Percentiles rank a stretch among this genome's conserved stretches.
Evolutionary conservation across 148 eudicot genomes (phyloP).

Genomic region (Diospyros kaki): DNA sequence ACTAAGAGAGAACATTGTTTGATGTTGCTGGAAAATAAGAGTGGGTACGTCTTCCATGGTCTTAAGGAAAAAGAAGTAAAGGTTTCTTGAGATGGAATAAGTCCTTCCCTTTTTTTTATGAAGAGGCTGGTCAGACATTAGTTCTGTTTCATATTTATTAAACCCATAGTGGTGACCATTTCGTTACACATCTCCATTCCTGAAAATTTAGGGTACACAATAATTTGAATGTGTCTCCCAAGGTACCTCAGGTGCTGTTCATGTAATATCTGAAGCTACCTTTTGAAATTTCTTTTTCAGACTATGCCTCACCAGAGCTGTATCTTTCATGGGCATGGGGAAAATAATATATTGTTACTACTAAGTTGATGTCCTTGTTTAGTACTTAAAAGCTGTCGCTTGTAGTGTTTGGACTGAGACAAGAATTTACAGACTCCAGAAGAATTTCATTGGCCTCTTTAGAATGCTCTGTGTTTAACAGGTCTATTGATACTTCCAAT

Average conservation of each 20-base stretch:
- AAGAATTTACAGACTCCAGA: background rate
- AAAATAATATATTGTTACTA: background rate
- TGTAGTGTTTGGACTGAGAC: background rate
- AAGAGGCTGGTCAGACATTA: background rate
- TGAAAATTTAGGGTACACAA: background rate
- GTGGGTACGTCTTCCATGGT: background rate
- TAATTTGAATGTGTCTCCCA: background rate
- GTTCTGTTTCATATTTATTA: background rate
- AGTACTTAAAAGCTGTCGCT: background rate
- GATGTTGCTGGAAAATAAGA: background rate
- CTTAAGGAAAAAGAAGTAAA: background rate
- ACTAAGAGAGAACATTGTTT: background rate
- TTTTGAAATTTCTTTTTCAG: background rate
- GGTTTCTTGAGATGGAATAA: background rate
- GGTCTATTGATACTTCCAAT: background rate
- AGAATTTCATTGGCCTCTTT: constrained; percentile 3
- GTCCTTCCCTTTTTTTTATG: background rate
- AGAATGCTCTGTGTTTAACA: constrained; percentile 2
- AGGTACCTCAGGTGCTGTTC: background rate
- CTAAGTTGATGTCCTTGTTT: background rate
- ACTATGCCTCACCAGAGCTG: background rate
- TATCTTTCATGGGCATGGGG: background rate
- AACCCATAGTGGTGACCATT: background rate
- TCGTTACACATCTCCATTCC: background rate
- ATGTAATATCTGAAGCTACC: background rate